phyloP scores from a whole-genome alignment of 768 basidiomycete genomes.

The Mrakia frigida region DNA sequence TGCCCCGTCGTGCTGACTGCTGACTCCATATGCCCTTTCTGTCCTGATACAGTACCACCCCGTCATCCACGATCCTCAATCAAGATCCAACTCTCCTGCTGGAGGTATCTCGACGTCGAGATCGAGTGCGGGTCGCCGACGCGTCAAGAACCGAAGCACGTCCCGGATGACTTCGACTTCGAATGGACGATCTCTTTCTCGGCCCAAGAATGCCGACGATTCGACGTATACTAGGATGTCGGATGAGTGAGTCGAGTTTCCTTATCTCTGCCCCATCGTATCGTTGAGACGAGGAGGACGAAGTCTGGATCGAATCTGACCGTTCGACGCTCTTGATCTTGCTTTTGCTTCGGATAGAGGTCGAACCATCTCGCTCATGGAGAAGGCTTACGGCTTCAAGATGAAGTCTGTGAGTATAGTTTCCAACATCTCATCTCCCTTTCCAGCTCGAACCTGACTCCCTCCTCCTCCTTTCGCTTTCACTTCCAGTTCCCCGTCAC shows the following conservation, averaged over 20 bases:
- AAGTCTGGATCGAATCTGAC: not conserved
- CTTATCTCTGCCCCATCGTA: not conserved
- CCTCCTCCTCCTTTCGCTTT: not conserved
- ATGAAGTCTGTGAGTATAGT: constrained; percentile 10
- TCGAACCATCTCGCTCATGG: not conserved
- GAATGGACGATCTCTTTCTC: not conserved
- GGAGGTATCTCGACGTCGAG: not conserved
- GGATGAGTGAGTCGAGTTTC: not conserved
- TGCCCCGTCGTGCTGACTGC: not conserved
- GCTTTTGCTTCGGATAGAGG: not conserved
- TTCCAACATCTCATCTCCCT: not conserved
- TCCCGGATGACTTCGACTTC: not conserved
- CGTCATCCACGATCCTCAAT: not conserved
- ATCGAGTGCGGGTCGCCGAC: constrained; percentile 9
- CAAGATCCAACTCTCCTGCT: not conserved
- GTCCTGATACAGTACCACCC: not conserved
- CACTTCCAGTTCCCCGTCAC: constrained; percentile 48
- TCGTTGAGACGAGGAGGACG: not conserved
- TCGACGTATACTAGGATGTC: not conserved
- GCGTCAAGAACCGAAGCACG: not conserved
- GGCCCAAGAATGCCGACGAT: not conserved
- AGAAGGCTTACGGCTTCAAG: constrained; percentile 4
- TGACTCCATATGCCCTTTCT: not conserved
- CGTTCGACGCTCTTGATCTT: not conserved
- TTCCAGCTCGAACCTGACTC: not conserved